A percentile compares a stretch with the other conserved stretches of the same genome.
phyloP scores from a whole-genome alignment of 2,329 filamentous ascomycete genomes.

The Aspergillus bombycis region DNA sequence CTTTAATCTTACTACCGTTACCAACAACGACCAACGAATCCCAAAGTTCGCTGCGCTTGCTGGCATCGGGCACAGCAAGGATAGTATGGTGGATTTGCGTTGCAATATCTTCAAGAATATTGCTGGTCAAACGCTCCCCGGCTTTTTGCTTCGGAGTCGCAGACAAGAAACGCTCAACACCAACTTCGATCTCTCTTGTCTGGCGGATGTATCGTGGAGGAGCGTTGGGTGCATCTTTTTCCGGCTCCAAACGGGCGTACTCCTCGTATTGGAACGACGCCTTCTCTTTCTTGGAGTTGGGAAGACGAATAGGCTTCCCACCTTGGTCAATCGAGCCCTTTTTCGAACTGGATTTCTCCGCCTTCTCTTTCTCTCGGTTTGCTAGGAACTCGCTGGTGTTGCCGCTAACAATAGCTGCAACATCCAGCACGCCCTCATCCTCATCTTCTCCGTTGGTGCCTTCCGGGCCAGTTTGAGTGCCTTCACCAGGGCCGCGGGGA shows the following conservation, averaged over 20 bases:
- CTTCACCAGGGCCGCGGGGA: conserved; percentile 57
- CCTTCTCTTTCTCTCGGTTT: conserved; percentile 65
- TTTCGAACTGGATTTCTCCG: conserved; percentile 57
- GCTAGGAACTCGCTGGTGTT: conserved; percentile 66
- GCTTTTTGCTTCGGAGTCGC: conserved; percentile 47
- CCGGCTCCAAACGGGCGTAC: conserved; percentile 56
- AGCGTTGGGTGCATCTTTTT: conserved; percentile 53
- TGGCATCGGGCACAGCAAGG: conserved; percentile 78
- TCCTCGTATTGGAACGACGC: conserved; percentile 66
- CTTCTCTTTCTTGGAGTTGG: conserved; percentile 62
- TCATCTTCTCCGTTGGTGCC: conserved; percentile 55
- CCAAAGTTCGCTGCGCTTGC: conserved; percentile 86
- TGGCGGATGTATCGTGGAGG: conserved; percentile 57
- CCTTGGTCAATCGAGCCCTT: conserved; percentile 52
- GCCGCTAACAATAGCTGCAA: conserved; percentile 67
- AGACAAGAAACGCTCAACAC: conserved; percentile 63
- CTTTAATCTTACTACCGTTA: conserved; percentile 73
- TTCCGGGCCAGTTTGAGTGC: conserved; percentile 58
- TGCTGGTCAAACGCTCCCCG: conserved; percentile 51
- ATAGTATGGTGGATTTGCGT: conserved; percentile 82
- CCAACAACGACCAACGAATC: conserved; percentile 90
- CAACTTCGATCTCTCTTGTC: conserved; percentile 62
- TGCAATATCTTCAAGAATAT: conserved; percentile 80
- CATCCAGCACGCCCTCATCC: conserved; percentile 66
- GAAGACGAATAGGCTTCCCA: conserved; percentile 55